These are phyloP conservation scores for Penicillium arizonense DNA, from an alignment of 495 filamentous ascomycete species.

Conservation along the genomic window DNA sequence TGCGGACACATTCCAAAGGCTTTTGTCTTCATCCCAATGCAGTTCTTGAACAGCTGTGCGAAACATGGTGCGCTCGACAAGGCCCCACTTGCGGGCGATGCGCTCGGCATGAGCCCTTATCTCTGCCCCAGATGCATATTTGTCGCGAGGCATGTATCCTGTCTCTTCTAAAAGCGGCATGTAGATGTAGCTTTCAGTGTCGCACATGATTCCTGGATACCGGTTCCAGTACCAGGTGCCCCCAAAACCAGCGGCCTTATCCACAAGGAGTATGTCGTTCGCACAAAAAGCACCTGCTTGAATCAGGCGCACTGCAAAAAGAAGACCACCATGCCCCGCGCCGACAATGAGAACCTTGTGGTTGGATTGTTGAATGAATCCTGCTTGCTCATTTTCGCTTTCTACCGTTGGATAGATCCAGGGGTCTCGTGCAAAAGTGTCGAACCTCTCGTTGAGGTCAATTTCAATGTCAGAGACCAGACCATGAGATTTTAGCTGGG, in stretches of 20 bases:
- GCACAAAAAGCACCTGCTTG: conserved; percentile 31
- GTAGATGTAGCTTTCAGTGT: conserved; percentile 27
- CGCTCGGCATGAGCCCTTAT: conserved; percentile 17
- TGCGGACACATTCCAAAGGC: no score
- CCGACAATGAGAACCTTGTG: conserved; percentile 26
- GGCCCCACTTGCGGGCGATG: conserved; percentile 33
- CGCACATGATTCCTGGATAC: conserved; percentile 29
- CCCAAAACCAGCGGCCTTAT: conserved; percentile 48
- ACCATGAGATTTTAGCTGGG: no score
- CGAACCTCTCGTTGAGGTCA: no score
- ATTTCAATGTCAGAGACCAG: no score
- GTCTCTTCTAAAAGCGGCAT: conserved; percentile 58
- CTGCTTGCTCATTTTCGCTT: no score
- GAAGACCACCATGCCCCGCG: conserved; percentile 48
- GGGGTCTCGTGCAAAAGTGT: no score
- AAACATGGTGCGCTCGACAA: conserved; percentile 49
- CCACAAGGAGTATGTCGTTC: conserved; percentile 47
- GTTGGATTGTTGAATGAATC: background rate
- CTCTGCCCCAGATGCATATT: conserved; percentile 21
- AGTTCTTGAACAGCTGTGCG: conserved; percentile 13
- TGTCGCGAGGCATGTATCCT: conserved; percentile 48
- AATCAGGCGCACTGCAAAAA: conserved; percentile 48
- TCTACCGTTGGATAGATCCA: no score
- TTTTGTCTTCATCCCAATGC: conserved; percentile 14
- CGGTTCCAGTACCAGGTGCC: conserved; percentile 49